phyloP scores from a whole-genome alignment of 257 asterid species.

The Gentiana macrophylla region DNA sequence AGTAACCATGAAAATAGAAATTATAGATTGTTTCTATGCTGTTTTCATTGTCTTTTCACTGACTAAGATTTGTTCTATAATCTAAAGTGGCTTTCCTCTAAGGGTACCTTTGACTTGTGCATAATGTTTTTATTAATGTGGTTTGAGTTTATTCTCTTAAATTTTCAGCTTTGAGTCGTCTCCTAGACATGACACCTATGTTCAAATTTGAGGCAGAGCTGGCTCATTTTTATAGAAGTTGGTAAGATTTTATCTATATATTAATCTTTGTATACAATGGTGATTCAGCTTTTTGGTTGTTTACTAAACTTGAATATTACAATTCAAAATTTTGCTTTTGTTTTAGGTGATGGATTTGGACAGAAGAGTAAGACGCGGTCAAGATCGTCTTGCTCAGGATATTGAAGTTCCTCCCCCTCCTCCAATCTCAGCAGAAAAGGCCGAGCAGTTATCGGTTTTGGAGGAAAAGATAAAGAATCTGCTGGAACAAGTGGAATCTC shows the following conservation, averaged over 20 bases:
- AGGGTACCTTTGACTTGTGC: background rate
- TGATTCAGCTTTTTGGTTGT: background rate
- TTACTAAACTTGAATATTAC: background rate
- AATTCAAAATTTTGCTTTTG: background rate
- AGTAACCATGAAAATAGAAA: too few species aligned
- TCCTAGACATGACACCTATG: constrained; percentile 71
- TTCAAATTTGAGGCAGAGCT: constrained; percentile 93
- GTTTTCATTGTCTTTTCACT: background rate
- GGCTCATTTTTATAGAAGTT: constrained; percentile 81
- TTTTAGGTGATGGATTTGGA: constrained; percentile 83
- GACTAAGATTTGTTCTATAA: background rate
- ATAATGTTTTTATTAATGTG: constrained; percentile 8
- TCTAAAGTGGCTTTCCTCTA: background rate
- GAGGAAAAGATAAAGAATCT: constrained; percentile 94
- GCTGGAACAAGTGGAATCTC: constrained; percentile 98
- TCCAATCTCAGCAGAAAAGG: constrained; percentile 87
- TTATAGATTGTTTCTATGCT: background rate
- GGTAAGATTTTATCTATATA: constrained; percentile 35
- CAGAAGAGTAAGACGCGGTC: constrained; percentile 94
- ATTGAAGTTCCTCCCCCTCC: constrained; percentile 84
- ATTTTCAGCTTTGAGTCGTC: constrained; percentile 77
- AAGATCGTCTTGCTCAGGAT: constrained; percentile 93
- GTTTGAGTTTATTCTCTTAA: constrained; percentile 11
- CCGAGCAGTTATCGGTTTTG: constrained; percentile 74
- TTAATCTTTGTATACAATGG: background rate